Base-by-base conservation (phyloP, 2,329 filamentous ascomycete genomes). In the Calcarisporium arbuscula region DNA sequence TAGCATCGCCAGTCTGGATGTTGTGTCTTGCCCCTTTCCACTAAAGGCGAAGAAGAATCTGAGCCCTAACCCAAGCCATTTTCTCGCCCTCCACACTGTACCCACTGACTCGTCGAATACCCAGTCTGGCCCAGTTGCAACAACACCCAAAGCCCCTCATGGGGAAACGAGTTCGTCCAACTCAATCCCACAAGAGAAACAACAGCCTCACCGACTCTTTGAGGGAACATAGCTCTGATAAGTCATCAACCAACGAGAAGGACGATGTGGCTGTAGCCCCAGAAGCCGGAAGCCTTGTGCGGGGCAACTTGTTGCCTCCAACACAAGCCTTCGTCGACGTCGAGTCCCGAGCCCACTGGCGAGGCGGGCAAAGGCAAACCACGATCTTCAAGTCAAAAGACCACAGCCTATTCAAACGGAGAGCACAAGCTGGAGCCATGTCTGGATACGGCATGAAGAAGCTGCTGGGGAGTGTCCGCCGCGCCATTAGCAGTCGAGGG, bases 141-240 rank as follows among this genome's bases (percentile, higher is more conserved):
- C 67, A 8, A 79, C 75, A 4, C 77, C 77, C 5, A n/a, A 72
- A 70, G 36, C 61, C 73, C 2, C 57, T 80, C 3, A 64, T 68
- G 9, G 74, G 74, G 36, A 81, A 80, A 51, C 68, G 74, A 12
- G 66, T 74, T 7, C 71, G 77, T 12, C 70, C 77, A 15, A 58
- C 61, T 8, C 70, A 74, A 42, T 57, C 65, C 4, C 88, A 95
- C 59, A 89, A 87, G 57, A 80, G 88, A 16, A 94, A 85, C 52
- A 87, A 82, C 32, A 95, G 89, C 54, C 82, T 92, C 48, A 85
- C 84, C 0, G 86, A 95, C 60, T 90, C 89, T 2, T 58, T 90
- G 33, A 70, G 87, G 46, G 85, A 92, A 58, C 80, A 64, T 60
- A 75, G 57, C 16, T 57, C 59, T 6, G 72, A 75, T 29, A 72